A percentile compares a stretch with the other conserved stretches of the same genome.
Evolutionary conservation across 257 asterid species (phyloP).

Genomic region (Nicotiana undulata): DNA sequence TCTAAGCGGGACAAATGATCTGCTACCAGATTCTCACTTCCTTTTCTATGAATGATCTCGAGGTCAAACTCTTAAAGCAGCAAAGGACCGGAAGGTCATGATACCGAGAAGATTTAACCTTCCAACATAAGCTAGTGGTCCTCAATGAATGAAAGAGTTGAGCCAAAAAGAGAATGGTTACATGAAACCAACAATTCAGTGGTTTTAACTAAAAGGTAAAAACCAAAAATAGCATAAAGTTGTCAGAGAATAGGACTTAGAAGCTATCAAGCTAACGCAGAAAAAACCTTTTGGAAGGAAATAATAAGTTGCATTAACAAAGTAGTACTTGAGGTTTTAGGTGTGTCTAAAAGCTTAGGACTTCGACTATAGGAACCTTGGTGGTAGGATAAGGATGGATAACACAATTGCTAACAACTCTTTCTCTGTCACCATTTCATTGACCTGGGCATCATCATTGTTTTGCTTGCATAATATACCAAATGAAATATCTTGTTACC

Average conservation of each 20-base stretch:
- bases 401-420: too few relatives aligned
- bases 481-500: too few relatives aligned
- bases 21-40: too few relatives aligned
- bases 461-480: too few relatives aligned
- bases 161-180: not conserved
- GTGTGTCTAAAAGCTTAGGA: not conserved
- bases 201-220: not conserved
- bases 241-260: not conserved
- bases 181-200: not conserved
- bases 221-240: not conserved
- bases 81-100: not conserved
- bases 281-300: not conserved
- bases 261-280: not conserved
- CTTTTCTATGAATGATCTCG: too few relatives aligned
- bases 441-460: too few relatives aligned
- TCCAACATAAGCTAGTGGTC: not conserved
- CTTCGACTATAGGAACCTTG: not conserved
- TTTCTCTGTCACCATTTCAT: too few relatives aligned
- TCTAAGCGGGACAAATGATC: too few relatives aligned
- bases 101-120: not conserved
- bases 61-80: too few relatives aligned
- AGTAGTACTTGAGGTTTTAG: not conserved
- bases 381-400: not conserved
- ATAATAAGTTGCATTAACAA: not conserved
- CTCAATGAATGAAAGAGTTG: not conserved